Percentiles rank a stretch among this genome's conserved stretches.
Evolutionary conservation across 106 monocot species (phyloP).

Genomic region (Dendrobium officinale): DNA sequence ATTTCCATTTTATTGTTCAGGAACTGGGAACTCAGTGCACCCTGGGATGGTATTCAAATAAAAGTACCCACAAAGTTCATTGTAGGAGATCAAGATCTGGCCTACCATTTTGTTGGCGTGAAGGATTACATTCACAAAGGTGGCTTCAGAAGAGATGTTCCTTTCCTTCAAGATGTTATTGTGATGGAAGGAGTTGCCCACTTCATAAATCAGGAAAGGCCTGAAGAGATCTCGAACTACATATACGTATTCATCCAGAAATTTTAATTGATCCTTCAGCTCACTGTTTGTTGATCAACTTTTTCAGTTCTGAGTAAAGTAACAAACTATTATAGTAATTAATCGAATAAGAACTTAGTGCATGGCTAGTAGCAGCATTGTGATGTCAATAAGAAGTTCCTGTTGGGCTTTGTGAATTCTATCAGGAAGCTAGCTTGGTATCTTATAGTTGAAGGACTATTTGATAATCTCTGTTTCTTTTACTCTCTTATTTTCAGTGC

Average conservation of each 20-base stretch:
- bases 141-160: slow-evolving; percentile 30
- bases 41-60: not conserved
- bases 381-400: no score
- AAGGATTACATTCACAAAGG: not conserved
- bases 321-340: no score
- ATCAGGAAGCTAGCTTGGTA: no score
- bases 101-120: not conserved
- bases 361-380: no score
- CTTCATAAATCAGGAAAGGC: slow-evolving; percentile 33
- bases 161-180: slow-evolving; percentile 26
- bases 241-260: slow-evolving; percentile 23
- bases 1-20: not conserved
- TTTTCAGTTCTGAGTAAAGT: not conserved
- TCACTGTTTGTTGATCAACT: not conserved
- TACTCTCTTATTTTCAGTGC: no score
- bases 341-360: no score
- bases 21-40: slow-evolving; percentile 16
- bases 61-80: slow-evolving; percentile 17
- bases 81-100: slow-evolving; percentile 2
- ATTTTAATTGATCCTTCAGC: slow-evolving; percentile 7
- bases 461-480: no score
- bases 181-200: slow-evolving; percentile 32
- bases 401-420: no score
- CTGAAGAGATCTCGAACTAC: slow-evolving; percentile 18
- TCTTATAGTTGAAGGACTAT: no score